Conservation (phyloP, 345 rosid species). For the Rhodamnia argentea region DNA sequence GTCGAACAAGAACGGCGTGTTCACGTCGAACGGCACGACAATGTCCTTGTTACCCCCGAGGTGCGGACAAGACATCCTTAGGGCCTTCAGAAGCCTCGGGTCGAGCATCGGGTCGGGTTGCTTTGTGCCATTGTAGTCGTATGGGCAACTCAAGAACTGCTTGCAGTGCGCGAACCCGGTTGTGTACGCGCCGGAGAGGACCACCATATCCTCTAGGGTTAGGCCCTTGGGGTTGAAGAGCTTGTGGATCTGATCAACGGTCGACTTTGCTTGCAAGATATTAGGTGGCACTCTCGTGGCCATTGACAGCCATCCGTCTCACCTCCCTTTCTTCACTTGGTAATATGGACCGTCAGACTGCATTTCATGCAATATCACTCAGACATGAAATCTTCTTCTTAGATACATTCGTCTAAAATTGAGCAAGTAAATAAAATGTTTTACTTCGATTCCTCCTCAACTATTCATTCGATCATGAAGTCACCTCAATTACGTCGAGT, state of each 20-base stretch:
- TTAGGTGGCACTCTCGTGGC: constrained; percentile 43
- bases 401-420: no score
- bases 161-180: constrained; percentile 78
- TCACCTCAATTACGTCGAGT: no score
- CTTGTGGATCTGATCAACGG: constrained; percentile 49
- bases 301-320: constrained; percentile 64
- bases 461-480: no score
- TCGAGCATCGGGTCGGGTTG: constrained; percentile 53
- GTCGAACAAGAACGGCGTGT: constrained; percentile 68
- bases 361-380: neutral
- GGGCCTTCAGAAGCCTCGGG: constrained; percentile 56
- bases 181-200: constrained; percentile 76
- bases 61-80: constrained; percentile 59
- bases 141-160: constrained; percentile 46
- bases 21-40: constrained; percentile 57
- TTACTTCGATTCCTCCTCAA: no score
- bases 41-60: constrained; percentile 40
- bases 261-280: constrained; percentile 57
- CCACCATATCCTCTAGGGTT: constrained; percentile 49
- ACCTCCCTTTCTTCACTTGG: constrained; percentile 72
- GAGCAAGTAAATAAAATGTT: no score
- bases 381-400: neutral
- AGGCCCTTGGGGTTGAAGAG: constrained; percentile 70
- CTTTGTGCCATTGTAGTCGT: constrained; percentile 43
- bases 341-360: constrained; percentile 81